Base-by-base conservation (phyloP, 768 basidiomycete genomes). In the Lactifluus pinguis region DNA sequence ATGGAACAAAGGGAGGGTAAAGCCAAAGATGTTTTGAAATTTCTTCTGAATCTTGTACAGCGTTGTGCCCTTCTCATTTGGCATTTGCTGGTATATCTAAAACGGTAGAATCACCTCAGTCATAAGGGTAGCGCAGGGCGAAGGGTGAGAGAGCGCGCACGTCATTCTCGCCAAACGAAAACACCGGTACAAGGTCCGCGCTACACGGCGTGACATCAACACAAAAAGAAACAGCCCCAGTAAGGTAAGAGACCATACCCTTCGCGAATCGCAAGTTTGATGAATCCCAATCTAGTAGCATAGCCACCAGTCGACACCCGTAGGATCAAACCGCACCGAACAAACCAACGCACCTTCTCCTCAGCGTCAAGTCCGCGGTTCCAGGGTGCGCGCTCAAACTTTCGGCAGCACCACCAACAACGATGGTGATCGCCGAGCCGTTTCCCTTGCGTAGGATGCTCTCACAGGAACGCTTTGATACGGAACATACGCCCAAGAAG, bases 151-250 rank as follows among this genome's bases (percentile, higher is more conserved):
- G 45, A 9, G 79, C 83, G 69, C 63, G 69, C 63, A 95, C 95
- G 72, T 98, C 97, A 71, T 98, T 98, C 77, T 99, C 97, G 13
- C 97, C 97, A 67, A 99, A 99, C 6, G 92, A 95, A 70, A 99
- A 98, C 3, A 98, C 95, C 0, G 97, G 97, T 0, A 99, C 97
- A 11, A 99, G 78, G 68, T 95, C 92, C 42, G 97, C 97, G 56
- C 93, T 94, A 65, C 14, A 51, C 25, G 55, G 19, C 62, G 57
- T 54, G 39, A 32, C 25, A 50, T 38, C 48, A 60, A 58, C 29
- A 44, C 53, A 14, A 61, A 38, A 38, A 41, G 47, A n/a, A 47
- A 47, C 17, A 17, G 39, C 32, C 32, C 3, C 7, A 34, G 17
- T 44, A n/a, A 60, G 6, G 29, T 21, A 1, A 36, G 29, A 14